phyloP scores from a whole-genome alignment of 1,139 yeast species.

The Geotrichum restrictum region DNA sequence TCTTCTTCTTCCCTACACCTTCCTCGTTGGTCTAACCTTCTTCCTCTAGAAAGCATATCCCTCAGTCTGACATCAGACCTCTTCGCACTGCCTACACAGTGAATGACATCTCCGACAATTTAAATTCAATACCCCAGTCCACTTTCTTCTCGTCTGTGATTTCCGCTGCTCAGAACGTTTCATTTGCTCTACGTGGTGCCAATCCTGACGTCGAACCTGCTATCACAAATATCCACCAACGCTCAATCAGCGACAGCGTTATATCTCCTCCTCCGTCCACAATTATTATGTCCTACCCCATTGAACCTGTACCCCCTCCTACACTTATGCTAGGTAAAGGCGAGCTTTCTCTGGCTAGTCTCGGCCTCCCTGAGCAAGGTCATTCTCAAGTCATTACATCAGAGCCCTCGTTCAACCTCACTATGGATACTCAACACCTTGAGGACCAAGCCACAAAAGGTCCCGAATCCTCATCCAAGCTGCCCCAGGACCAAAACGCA shows the following conservation, averaged over 20 bases:
- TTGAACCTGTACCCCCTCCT: neutral
- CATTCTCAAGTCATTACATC: neutral
- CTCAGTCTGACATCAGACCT: too few species aligned
- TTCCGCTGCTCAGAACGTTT: slow-evolving; percentile 10
- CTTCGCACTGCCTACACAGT: too few species aligned
- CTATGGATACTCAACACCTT: too few species aligned
- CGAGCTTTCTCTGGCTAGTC: slow-evolving; percentile 16
- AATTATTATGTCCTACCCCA: neutral
- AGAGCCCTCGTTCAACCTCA: neutral
- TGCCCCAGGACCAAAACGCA: neutral
- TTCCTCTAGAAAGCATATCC: too few species aligned
- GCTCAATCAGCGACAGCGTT: slow-evolving; percentile 13
- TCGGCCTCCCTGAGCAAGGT: slow-evolving; percentile 9
- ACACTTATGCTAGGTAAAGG: slow-evolving; percentile 15
- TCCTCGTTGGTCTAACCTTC: too few species aligned
- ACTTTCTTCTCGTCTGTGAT: slow-evolving; percentile 12
- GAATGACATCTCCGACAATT: too few species aligned
- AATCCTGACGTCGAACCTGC: neutral
- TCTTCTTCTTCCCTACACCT: too few species aligned
- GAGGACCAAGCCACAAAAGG: too few species aligned
- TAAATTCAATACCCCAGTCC: neutral
- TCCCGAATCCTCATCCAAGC: too few species aligned
- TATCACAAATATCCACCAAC: neutral
- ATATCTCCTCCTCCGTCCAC: neutral
- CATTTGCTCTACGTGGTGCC: slow-evolving; percentile 3